phyloP scores from a whole-genome alignment of 768 basidiomycete species.

The Agaricus blazei region DNA sequence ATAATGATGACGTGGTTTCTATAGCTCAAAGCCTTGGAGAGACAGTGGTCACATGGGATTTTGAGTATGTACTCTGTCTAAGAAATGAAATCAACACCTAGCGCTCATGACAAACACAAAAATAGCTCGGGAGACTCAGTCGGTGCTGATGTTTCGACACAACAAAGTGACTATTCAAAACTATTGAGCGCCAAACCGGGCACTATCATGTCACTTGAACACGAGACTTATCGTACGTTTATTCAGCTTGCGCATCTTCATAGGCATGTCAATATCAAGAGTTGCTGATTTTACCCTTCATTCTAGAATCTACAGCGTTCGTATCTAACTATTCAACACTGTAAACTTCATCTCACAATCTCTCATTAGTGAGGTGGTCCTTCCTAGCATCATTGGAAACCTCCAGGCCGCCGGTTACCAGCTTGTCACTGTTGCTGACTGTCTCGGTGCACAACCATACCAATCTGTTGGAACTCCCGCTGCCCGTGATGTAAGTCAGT shows the following conservation, averaged over 20 bases:
- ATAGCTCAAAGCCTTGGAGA: constrained; percentile 20
- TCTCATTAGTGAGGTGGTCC: constrained; percentile 20
- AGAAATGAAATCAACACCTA: background rate
- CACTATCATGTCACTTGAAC: constrained; percentile 32
- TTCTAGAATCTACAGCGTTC: constrained; percentile 5
- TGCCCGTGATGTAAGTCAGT: background rate
- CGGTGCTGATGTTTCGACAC: constrained; percentile 23
- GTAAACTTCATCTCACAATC: background rate
- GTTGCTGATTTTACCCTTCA: background rate
- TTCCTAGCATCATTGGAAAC: constrained; percentile 29
- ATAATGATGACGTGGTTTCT: constrained; percentile 26
- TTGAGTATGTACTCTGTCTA: constrained; percentile 21
- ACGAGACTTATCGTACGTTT: constrained; percentile 26
- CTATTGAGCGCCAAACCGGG: constrained; percentile 20
- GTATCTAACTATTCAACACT: background rate
- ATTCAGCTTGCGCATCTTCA: background rate
- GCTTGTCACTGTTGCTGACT: constrained; percentile 35
- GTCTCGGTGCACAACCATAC: constrained; percentile 29
- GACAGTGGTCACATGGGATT: constrained; percentile 26
- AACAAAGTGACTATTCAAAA: constrained; percentile 22
- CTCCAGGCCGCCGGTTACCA: constrained; percentile 32
- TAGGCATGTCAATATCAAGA: too few species aligned
- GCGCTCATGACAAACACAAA: background rate
- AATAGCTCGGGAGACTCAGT: constrained; percentile 31
- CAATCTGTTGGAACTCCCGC: constrained; percentile 21